Percentiles rank a stretch among this genome's conserved stretches.
Conservation (phyloP, 108 stramenopile genomes). For the Skeletonema grethae region DNA sequence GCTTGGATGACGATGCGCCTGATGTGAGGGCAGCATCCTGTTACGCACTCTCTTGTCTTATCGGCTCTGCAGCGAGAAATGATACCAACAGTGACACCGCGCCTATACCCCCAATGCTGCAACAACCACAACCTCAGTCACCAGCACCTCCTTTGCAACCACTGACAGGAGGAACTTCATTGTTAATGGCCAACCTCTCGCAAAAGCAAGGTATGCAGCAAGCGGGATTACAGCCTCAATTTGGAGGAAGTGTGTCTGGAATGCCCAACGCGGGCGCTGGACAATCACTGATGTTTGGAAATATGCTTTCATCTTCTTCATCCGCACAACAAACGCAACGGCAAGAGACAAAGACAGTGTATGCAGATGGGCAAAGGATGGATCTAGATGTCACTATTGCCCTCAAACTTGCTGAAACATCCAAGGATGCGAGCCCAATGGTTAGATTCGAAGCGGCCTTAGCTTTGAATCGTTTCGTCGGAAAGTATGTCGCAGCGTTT, state of each 20-base stretch:
- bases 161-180: conserved; percentile 8
- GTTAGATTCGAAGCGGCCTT: conserved; percentile 83
- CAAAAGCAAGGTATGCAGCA: conserved; percentile 4
- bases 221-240: conserved; percentile 9
- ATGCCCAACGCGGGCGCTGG: conserved; percentile 11
- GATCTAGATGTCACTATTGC: not conserved
- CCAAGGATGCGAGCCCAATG: conserved; percentile 66
- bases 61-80: conserved; percentile 30
- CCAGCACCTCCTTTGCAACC: conserved; percentile 22
- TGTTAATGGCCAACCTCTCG: conserved; percentile 22
- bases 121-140: conserved; percentile 14
- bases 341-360: conserved; percentile 26
- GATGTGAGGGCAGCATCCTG: conserved; percentile 82
- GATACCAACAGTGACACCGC: conserved; percentile 9
- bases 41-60: conserved; percentile 80
- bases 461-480: conserved; percentile 57
- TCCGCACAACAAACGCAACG: conserved; percentile 9
- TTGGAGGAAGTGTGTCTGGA: conserved; percentile 17
- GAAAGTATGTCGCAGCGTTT: conserved; percentile 74
- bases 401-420: conserved; percentile 18
- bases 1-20: conserved; percentile 28
- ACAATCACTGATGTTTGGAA: conserved; percentile 37
- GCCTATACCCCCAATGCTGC: conserved; percentile 26
- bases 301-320: conserved; percentile 11
- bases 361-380: conserved; percentile 17